A percentile compares a stretch with the other conserved stretches of the same genome.
Evolutionary conservation across 2,329 filamentous ascomycete species (phyloP).

Genomic region (Penicillium sp.): DNA sequence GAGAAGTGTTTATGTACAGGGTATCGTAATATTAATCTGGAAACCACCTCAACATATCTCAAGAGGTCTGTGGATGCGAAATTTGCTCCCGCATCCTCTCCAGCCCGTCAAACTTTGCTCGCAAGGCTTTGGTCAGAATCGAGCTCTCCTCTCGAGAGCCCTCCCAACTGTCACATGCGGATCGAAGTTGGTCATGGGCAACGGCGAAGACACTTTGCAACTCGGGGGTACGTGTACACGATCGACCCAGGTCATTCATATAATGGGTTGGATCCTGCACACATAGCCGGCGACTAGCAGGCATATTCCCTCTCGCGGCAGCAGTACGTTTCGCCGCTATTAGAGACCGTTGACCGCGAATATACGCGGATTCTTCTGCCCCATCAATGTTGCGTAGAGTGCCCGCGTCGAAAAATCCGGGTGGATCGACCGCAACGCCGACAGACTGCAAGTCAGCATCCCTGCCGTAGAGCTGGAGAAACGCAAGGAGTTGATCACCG

Average conservation of each 20-base stretch:
- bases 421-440: conserved; percentile 59
- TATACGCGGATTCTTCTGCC: conserved; percentile 31
- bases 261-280: conserved; percentile 66
- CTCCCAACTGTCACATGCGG: conserved; percentile 36
- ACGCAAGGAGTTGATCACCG: conserved; percentile 53
- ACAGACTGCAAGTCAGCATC: conserved; percentile 52
- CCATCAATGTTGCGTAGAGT: conserved; percentile 21
- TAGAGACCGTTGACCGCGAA: conserved; percentile 50
- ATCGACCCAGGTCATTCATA: conserved; percentile 62
- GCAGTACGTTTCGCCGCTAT: conserved; percentile 41
- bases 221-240: conserved; percentile 56
- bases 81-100: conserved; percentile 27
- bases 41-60: background rate
- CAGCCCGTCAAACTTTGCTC: conserved; percentile 41
- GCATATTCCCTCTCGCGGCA: conserved; percentile 39
- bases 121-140: conserved; percentile 36
- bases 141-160: background rate
- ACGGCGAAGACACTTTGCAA: conserved; percentile 53
- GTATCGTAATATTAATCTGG: conserved; percentile 9
- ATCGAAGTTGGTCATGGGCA: conserved; percentile 36
- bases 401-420: conserved; percentile 47
- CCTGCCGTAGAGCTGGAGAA: conserved; percentile 58
- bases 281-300: conserved; percentile 51
- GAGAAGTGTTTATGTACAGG: conserved; percentile 21
- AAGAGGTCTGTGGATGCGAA: background rate